Evolutionary conservation across 2,329 filamentous ascomycete genomes (phyloP).

Genomic region (Aspergillus persii): DNA sequence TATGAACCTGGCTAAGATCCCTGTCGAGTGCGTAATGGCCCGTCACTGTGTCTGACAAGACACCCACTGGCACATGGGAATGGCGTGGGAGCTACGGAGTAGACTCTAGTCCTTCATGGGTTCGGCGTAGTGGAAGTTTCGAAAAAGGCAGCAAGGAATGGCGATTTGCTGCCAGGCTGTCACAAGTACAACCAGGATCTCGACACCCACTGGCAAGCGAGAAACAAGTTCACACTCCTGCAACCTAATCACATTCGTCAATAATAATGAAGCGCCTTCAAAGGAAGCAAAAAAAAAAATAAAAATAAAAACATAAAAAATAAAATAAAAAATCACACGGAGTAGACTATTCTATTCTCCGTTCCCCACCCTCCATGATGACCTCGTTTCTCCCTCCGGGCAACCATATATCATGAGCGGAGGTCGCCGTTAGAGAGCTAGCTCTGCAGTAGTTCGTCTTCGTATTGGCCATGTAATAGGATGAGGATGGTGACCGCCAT

Average conservation of each 20-base stretch:
- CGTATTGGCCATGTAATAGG: not conserved
- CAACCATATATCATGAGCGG: not conserved
- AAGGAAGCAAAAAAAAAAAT: no score
- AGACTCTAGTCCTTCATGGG: slow-evolving; percentile 6
- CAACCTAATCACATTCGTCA: slow-evolving; percentile 15
- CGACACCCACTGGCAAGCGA: slow-evolving; percentile 3
- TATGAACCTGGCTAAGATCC: slow-evolving; percentile 9
- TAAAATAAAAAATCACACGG: no score
- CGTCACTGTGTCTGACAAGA: slow-evolving; percentile 5
- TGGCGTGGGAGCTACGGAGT: slow-evolving; percentile 5
- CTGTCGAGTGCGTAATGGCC: slow-evolving; percentile 9
- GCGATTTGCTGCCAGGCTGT: slow-evolving; percentile 10
- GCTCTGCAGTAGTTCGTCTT: not conserved
- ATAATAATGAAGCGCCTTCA: not conserved
- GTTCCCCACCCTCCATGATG: not conserved
- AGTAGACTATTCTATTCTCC: not conserved
- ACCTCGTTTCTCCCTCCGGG: not conserved
- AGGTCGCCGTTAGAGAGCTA: not conserved
- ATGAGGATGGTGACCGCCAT: slow-evolving; percentile 11
- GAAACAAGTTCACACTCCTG: slow-evolving; percentile 10
- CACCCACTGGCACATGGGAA: slow-evolving; percentile 15
- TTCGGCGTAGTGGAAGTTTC: slow-evolving; percentile 10
- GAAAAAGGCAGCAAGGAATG: not conserved
- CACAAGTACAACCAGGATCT: slow-evolving; percentile 1
- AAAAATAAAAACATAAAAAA: no score